Conservation (phyloP, 2,329 filamentous ascomycete species). For the Colletotrichum eremochloae region DNA sequence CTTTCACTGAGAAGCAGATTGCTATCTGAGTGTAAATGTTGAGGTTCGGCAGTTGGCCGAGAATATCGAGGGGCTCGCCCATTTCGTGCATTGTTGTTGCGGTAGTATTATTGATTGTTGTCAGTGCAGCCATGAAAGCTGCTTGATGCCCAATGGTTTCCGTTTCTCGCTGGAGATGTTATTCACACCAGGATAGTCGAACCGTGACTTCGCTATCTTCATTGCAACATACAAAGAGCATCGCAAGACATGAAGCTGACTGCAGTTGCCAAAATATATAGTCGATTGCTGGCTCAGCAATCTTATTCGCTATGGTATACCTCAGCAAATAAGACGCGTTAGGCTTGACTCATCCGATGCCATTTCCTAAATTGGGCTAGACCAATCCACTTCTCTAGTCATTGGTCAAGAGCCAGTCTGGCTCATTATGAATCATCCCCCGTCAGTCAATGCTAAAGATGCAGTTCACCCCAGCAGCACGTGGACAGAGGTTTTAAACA, state of each 20-base stretch:
- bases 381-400: background rate
- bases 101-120: background rate
- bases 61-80: constrained; percentile 51
- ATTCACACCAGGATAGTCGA: background rate
- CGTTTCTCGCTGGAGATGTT: background rate
- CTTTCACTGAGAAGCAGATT: constrained; percentile 53
- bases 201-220: background rate
- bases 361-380: background rate
- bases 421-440: constrained; percentile 5
- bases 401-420: background rate
- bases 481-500: background rate
- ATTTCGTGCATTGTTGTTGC: background rate
- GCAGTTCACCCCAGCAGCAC: too few species aligned
- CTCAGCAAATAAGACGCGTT: too few species aligned
- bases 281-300: background rate
- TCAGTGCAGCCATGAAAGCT: background rate
- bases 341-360: background rate
- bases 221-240: background rate
- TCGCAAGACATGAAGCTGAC: background rate
- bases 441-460: background rate
- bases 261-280: background rate
- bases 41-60: constrained; percentile 58
- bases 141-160: background rate
- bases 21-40: constrained; percentile 62
- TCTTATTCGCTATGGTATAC: too few species aligned